A percentile compares a stretch with the other conserved stretches of the same genome.
Evolutionary conservation across 2,329 filamentous ascomycete species (phyloP).

Genomic region (Pseudogymnoascus sp.): DNA sequence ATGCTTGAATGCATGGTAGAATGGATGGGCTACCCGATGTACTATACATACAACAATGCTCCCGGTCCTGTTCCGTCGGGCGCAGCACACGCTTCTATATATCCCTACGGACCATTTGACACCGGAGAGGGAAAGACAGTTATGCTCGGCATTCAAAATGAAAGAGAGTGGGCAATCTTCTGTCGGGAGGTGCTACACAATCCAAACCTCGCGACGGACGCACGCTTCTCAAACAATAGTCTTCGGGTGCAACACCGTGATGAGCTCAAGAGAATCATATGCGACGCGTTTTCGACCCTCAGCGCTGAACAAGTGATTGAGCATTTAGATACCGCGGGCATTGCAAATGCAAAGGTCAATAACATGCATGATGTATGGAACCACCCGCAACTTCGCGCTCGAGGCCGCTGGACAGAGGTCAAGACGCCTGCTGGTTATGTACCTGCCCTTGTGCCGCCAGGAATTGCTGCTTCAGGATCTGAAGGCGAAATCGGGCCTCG

Average conservation of each 20-base stretch:
- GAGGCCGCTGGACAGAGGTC: slow-evolving; percentile 43
- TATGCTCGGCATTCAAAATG: slow-evolving; percentile 50
- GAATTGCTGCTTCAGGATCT: slow-evolving; percentile 27
- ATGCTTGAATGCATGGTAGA: slow-evolving; percentile 51
- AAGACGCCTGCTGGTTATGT: slow-evolving; percentile 38
- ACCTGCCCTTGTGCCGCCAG: slow-evolving; percentile 42
- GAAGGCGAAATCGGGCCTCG: slow-evolving; percentile 21
- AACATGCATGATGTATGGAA: slow-evolving; percentile 46
- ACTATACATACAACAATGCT: slow-evolving; percentile 42
- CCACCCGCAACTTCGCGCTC: slow-evolving; percentile 42
- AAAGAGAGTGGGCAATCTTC: slow-evolving; percentile 45
- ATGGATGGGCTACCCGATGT: slow-evolving; percentile 50
- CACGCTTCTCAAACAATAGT: slow-evolving; percentile 39
- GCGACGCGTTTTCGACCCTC: slow-evolving; percentile 31
- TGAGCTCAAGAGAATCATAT: slow-evolving; percentile 38
- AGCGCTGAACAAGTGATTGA: slow-evolving; percentile 33
- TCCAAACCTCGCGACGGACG: slow-evolving; percentile 34
- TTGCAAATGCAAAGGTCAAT: slow-evolving; percentile 48
- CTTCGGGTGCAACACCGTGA: slow-evolving; percentile 38
- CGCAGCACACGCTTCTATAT: slow-evolving; percentile 45
- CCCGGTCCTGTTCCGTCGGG: slow-evolving; percentile 36
- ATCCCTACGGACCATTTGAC: slow-evolving; percentile 47
- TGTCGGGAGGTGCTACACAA: slow-evolving; percentile 38
- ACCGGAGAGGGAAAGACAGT: slow-evolving; percentile 39
- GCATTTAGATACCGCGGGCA: slow-evolving; percentile 38